phyloP scores from a whole-genome alignment of 371 early-diverging fungal species.

The Mortierella sp. region DNA sequence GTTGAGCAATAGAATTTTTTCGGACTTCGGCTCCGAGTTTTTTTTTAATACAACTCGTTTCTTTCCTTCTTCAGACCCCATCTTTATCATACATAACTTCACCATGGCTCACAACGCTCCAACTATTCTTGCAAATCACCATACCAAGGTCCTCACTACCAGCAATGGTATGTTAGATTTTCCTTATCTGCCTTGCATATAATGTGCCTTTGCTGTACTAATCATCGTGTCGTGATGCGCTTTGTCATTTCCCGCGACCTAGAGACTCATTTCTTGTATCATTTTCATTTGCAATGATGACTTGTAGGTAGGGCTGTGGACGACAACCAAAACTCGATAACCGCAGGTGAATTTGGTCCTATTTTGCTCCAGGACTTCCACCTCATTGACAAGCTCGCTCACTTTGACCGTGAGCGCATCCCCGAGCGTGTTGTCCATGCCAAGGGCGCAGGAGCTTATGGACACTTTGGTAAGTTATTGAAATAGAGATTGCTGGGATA shows the following conservation, averaged over 20 bases:
- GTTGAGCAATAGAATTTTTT: neutral
- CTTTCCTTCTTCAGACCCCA: neutral
- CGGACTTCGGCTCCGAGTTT: neutral
- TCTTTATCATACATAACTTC: neutral
- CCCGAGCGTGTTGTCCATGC: conserved; percentile 90
- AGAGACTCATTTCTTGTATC: neutral
- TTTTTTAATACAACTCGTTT: conserved; percentile 6
- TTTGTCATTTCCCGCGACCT: too few species aligned
- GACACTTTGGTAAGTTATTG: conserved; percentile 73
- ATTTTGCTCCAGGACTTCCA: conserved; percentile 79
- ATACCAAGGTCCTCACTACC: too few species aligned
- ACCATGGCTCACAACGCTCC: conserved; percentile 1
- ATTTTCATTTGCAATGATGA: neutral
- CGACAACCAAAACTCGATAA: conserved; percentile 71
- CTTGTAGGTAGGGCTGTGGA: conserved; percentile 69
- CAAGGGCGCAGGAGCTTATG: conserved; percentile 87
- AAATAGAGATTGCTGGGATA: neutral
- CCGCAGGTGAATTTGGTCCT: conserved; percentile 70
- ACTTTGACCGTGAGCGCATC: conserved; percentile 88
- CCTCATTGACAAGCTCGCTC: conserved; percentile 82
- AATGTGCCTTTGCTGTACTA: too few species aligned
- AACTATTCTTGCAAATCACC: too few species aligned
- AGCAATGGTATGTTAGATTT: neutral
- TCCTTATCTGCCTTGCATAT: neutral
- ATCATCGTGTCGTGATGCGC: neutral